Evolutionary conservation across 345 rosid genomes (phyloP).

Genomic region (Citrus unshiu): DNA sequence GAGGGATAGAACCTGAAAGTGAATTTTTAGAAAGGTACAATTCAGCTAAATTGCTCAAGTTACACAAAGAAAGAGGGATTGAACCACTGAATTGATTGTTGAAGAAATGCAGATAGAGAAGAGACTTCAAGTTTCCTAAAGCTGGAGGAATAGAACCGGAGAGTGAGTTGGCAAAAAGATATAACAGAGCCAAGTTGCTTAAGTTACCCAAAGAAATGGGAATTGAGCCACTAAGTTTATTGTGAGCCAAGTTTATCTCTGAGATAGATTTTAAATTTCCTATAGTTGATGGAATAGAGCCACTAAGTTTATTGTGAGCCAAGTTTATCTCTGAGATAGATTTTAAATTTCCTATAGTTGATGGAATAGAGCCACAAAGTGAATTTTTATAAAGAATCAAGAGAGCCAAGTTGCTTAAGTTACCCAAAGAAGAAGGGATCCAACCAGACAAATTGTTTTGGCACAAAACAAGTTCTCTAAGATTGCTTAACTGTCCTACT

Average conservation of each 20-base stretch:
- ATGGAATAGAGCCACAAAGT: slow-evolving; percentile 28
- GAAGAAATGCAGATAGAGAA: background rate
- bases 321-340: background rate
- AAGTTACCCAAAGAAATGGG: slow-evolving; percentile 23
- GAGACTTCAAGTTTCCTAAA: slow-evolving; percentile 1
- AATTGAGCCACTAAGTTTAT: slow-evolving; percentile 20
- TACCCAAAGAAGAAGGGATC: background rate
- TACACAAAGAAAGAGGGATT: background rate
- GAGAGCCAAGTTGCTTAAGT: background rate
- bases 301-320: slow-evolving; percentile 10
- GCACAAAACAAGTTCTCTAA: background rate
- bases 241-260: background rate
- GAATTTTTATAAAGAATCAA: background rate
- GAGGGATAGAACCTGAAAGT: background rate
- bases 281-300: slow-evolving; percentile 26
- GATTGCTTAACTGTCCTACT: background rate
- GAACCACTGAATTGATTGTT: slow-evolving; percentile 2
- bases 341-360: slow-evolving; percentile 24
- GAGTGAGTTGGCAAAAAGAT: slow-evolving; percentile 11
- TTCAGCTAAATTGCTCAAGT: background rate
- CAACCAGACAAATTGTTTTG: background rate
- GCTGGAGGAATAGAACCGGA: slow-evolving; percentile 18
- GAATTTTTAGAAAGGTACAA: background rate
- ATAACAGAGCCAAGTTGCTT: background rate
- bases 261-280: slow-evolving; percentile 24